These are phyloP conservation scores for Candida manassasensis DNA, from an alignment of 805 yeast species.

Conservation along the genomic window DNA sequence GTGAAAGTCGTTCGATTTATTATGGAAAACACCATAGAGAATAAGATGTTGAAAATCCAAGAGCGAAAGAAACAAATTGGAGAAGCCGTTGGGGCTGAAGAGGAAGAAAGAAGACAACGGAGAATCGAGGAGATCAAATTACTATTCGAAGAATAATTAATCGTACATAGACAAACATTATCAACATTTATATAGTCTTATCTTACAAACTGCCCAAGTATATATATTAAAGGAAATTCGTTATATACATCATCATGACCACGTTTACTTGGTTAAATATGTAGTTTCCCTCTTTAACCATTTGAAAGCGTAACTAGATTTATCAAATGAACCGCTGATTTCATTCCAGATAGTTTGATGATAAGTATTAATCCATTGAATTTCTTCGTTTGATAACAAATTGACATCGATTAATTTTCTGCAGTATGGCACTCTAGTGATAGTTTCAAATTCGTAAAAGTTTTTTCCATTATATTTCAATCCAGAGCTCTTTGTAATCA, in stretches of 20 bases:
- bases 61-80: constrained; percentile 77
- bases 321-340: constrained; percentile 36
- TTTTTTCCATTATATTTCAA: constrained; percentile 46
- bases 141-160: constrained; percentile 47
- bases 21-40: constrained; percentile 79
- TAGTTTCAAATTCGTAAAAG: constrained; percentile 71
- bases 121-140: constrained; percentile 70
- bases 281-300: constrained; percentile 51
- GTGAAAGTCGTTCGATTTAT: constrained; percentile 80
- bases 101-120: constrained; percentile 65
- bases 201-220: not conserved
- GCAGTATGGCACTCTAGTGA: constrained; percentile 81
- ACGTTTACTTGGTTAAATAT: constrained; percentile 14
- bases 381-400: constrained; percentile 58
- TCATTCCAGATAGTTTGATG: constrained; percentile 54
- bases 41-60: constrained; percentile 81
- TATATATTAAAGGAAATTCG: not conserved
- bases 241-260: constrained; percentile 6
- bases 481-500: constrained; percentile 42
- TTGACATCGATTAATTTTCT: constrained; percentile 59
- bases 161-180: not conserved
- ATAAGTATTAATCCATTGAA: constrained; percentile 62
- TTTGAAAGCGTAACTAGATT: constrained; percentile 32
- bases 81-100: constrained; percentile 72
- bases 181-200: too few relatives aligned